Evolutionary conservation across 2,329 filamentous ascomycete species (phyloP).

Genomic region (Lachnellula willkommii): DNA sequence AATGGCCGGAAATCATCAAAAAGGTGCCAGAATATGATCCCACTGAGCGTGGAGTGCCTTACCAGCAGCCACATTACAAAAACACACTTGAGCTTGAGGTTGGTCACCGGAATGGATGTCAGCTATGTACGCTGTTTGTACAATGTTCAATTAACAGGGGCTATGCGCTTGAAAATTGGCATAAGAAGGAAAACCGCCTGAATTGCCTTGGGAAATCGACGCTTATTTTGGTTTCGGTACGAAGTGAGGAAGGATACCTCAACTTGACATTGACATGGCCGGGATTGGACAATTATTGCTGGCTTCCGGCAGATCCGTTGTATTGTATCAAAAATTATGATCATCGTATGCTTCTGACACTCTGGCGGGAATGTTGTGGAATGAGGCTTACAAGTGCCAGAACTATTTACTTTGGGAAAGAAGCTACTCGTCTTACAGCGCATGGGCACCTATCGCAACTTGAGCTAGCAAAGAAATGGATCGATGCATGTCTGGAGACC

Average conservation of each 20-base stretch:
- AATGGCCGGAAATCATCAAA: constrained; percentile 1
- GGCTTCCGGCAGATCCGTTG: not conserved
- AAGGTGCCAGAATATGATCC: not conserved
- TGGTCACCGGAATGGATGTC: not conserved
- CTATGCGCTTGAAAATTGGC: not conserved
- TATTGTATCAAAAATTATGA: constrained; percentile 1
- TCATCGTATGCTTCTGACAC: not conserved
- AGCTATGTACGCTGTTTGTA: constrained; percentile 1
- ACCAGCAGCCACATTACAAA: not conserved
- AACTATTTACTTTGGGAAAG: not conserved
- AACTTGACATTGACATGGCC: not conserved
- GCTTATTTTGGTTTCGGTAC: not conserved
- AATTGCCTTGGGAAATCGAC: not conserved
- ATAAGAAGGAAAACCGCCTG: constrained; percentile 1
- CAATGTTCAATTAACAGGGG: not conserved
- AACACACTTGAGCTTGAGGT: not conserved
- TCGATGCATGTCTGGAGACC: constrained; percentile 3
- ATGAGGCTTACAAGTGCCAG: not conserved
- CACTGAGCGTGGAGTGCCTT: not conserved
- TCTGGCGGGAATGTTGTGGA: not conserved
- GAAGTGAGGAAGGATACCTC: not conserved
- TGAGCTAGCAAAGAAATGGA: constrained; percentile 2
- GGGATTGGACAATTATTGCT: not conserved
- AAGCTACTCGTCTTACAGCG: not conserved
- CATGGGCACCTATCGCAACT: not conserved